Base-by-base conservation (phyloP, 2,329 filamentous ascomycete species). In the Delphinella strobiligena region DNA sequence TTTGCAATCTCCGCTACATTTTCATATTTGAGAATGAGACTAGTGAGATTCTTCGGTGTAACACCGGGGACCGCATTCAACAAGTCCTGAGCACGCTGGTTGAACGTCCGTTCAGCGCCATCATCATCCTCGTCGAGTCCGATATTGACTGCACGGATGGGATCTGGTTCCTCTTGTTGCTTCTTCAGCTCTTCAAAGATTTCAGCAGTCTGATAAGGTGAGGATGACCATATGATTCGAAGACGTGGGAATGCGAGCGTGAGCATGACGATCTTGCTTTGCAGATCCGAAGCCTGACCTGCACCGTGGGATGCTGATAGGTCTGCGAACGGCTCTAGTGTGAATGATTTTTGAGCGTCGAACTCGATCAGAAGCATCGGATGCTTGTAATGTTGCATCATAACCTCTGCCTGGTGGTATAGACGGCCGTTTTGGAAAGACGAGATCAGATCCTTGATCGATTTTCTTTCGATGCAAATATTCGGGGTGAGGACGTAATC, bases 301-400 rank as follows among this genome's bases (percentile, higher is more conserved):
- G 77, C 75, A 36, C 82, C 71, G 45, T 80, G 75, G 8, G 79
- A 59, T 40, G 71, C 75, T n/a, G 75, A 54, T 33, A 68, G 57
- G 44, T 71, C 68, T 1, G 66, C 61, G 44, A 71, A 71, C 0
- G 67, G 67, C 38, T 71, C 91, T 12, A 98, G 78, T 1, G 88
- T 96, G 61, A 98, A 98, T 3, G 85, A 89, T 60, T 93, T 95
- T 65, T 93, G 89, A 56, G 93, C 83, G 58, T 95, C 88, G 59
- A 98, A 98, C 61, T 98, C 91, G 54, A 98, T 96, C 33, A 98
- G 75, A 5, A 98, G 76, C 75, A 96, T 84, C 0, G 87, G 82
- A 48, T 64, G 78, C 54, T 82, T 82, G 73, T 98, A 98, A 63
- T 96, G 80, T 57, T 85, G 78, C 43, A 93, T 81, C 89, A 98